Conservation (phyloP, 768 basidiomycete species). For the Mycena kentingensis region DNA sequence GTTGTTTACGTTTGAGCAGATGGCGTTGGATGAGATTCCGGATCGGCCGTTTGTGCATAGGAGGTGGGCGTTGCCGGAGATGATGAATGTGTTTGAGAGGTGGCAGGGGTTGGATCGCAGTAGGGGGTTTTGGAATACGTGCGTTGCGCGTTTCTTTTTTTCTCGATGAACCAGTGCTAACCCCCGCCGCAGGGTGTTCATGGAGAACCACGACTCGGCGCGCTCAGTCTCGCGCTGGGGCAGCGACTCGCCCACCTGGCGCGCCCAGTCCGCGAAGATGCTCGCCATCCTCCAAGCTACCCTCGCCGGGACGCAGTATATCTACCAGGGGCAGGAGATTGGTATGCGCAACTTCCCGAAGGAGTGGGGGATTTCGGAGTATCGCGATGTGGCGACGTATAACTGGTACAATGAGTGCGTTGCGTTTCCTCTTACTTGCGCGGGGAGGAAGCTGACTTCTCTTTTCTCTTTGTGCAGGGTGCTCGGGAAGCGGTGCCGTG, state of each 20-base stretch:
- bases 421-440: no score
- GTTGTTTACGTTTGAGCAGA: conserved; percentile 66
- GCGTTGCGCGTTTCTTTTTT: no score
- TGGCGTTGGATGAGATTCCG: conserved; percentile 54
- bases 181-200: conserved; percentile 46
- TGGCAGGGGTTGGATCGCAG: conserved; percentile 64
- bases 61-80: conserved; percentile 53
- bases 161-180: background rate
- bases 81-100: conserved; percentile 47
- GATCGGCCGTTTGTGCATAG: conserved; percentile 43
- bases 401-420: conserved; percentile 65
- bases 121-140: conserved; percentile 71
- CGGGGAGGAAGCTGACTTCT: no score
- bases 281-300: conserved; percentile 62
- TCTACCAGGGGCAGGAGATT: conserved; percentile 78
- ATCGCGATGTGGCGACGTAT: conserved; percentile 65
- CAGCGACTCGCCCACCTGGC: conserved; percentile 60
- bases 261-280: conserved; percentile 62
- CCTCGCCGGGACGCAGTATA: conserved; percentile 66
- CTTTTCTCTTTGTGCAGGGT: no score
- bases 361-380: conserved; percentile 70
- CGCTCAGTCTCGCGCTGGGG: conserved; percentile 68
- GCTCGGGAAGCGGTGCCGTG: conserved; percentile 40
- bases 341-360: conserved; percentile 65
- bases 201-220: conserved; percentile 72